Evolutionary conservation across 169 alveolate genomes (phyloP).

Genomic region (Eimeria tenella): DNA sequence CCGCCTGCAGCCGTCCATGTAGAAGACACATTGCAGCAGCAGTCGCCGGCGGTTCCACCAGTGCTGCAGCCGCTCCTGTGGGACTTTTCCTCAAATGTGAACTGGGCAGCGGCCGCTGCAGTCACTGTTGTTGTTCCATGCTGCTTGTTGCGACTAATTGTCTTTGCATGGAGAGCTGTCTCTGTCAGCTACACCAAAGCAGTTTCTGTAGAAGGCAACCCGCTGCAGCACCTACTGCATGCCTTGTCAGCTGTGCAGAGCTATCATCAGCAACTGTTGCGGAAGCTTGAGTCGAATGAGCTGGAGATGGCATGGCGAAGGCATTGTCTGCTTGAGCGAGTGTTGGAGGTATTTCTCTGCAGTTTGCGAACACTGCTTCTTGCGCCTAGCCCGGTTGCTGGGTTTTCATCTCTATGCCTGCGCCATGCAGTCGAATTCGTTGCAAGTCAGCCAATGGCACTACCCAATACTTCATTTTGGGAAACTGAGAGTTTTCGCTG

Average conservation of each 20-base stretch:
- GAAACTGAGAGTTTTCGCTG: background rate
- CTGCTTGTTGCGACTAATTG: slow-evolving; percentile 26
- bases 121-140: slow-evolving; percentile 34
- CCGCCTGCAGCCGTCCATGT: background rate
- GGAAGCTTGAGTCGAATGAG: background rate
- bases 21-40: background rate
- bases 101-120: slow-evolving; percentile 17
- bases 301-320: slow-evolving; percentile 10
- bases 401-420: slow-evolving; percentile 44
- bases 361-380: slow-evolving; percentile 50
- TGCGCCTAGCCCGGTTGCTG: slow-evolving; percentile 41
- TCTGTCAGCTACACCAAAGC: slow-evolving; percentile 52
- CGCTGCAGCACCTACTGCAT: slow-evolving; percentile 42
- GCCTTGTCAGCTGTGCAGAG: slow-evolving; percentile 29
- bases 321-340: slow-evolving; percentile 22
- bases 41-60: slow-evolving; percentile 37
- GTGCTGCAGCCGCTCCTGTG: slow-evolving; percentile 45
- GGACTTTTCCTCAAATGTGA: background rate
- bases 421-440: slow-evolving; percentile 46
- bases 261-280: slow-evolving; percentile 23
- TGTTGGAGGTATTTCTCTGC: slow-evolving; percentile 28
- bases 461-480: background rate
- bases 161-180: slow-evolving; percentile 54
- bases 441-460: slow-evolving; percentile 30
- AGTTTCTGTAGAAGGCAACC: slow-evolving; percentile 22